Evolutionary conservation across 192 early-diverging fungal species (phyloP).

Genomic region (Glomus cerebriforme): DNA sequence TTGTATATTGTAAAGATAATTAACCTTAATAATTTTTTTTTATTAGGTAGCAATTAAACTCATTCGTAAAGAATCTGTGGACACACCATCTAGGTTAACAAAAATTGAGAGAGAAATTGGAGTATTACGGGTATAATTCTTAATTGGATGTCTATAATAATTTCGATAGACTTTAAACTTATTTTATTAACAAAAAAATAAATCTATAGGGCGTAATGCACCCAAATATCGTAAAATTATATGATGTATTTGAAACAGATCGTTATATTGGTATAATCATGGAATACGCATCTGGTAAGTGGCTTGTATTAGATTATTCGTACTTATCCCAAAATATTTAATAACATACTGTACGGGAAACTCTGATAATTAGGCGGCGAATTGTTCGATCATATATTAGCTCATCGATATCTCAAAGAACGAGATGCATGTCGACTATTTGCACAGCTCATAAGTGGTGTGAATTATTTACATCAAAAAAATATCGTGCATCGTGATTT

Average conservation of each 20-base stretch:
- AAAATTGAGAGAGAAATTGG: slow-evolving; percentile 96
- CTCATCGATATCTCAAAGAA: slow-evolving; percentile 91
- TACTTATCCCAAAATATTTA: not conserved
- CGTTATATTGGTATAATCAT: slow-evolving; percentile 96
- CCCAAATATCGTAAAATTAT: slow-evolving; percentile 87
- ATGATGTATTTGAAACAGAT: slow-evolving; percentile 96
- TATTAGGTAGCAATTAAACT: slow-evolving; percentile 90
- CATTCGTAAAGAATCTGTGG: slow-evolving; percentile 90
- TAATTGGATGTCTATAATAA: slow-evolving; percentile 1
- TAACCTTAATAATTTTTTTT: not conserved
- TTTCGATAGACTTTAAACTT: not conserved
- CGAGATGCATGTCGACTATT: slow-evolving; percentile 88
- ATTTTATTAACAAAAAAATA: slow-evolving; percentile 28
- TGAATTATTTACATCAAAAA: slow-evolving; percentile 89
- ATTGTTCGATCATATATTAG: slow-evolving; percentile 96
- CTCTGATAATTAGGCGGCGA: slow-evolving; percentile 71
- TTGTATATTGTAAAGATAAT: not conserved
- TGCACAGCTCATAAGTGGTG: slow-evolving; percentile 91
- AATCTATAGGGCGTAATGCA: slow-evolving; percentile 76
- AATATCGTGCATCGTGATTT: slow-evolving; percentile 97
- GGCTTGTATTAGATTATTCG: not conserved
- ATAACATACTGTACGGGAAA: slow-evolving; percentile 13
- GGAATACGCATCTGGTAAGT: slow-evolving; percentile 87
- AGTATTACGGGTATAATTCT: slow-evolving; percentile 75
- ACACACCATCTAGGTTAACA: slow-evolving; percentile 75